Conservation (phyloP, 2,329 filamentous ascomycete genomes). For the Aspergillus neotritici region DNA sequence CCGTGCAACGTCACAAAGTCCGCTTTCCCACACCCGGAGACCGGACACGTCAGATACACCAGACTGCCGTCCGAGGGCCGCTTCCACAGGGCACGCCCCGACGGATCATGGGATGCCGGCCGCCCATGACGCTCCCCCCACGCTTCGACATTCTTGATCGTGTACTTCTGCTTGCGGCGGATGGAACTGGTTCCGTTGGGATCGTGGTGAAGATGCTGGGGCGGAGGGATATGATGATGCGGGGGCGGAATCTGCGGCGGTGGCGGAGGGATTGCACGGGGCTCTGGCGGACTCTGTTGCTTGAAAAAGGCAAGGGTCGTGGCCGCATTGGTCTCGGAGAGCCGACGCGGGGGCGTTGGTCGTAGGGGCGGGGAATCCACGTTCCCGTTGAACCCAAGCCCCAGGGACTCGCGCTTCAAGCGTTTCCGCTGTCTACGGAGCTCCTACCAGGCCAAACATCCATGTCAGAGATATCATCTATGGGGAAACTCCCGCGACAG, state of each 20-base stretch:
- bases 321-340: constrained; percentile 38
- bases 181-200: constrained; percentile 24
- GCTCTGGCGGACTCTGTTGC: constrained; percentile 37
- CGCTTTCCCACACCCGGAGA: constrained; percentile 34
- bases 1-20: constrained; percentile 39
- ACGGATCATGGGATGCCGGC: constrained; percentile 36
- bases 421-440: constrained; percentile 36
- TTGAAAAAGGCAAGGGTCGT: constrained; percentile 39
- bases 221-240: constrained; percentile 10
- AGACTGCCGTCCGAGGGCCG: constrained; percentile 35
- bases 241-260: constrained; percentile 20
- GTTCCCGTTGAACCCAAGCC: constrained; percentile 28
- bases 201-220: constrained; percentile 25
- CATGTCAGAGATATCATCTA: constrained; percentile 6
- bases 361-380: constrained; percentile 35
- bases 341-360: constrained; percentile 33
- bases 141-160: constrained; percentile 39
- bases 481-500: background rate
- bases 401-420: constrained; percentile 39
- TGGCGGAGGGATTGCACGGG: constrained; percentile 26
- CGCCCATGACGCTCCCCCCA: constrained; percentile 39
- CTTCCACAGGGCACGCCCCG: constrained; percentile 37
- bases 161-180: constrained; percentile 38
- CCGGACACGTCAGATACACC: constrained; percentile 37
- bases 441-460: constrained; percentile 22